phyloP scores from a whole-genome alignment of 495 filamentous ascomycete species.

The Penicillium taxi region DNA sequence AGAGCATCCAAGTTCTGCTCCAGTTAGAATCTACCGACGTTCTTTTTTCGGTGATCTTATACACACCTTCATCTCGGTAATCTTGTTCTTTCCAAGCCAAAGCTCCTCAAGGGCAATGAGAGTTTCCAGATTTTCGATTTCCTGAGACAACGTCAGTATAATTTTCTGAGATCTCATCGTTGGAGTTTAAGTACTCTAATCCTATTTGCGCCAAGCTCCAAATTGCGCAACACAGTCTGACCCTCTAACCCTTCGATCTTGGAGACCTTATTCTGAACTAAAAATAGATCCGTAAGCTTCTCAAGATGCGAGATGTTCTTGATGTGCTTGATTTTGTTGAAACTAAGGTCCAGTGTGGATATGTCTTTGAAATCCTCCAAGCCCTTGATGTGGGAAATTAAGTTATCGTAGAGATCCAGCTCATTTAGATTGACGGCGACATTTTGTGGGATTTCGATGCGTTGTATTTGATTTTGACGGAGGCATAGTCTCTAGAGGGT shows the following conservation, averaged over 20 bases:
- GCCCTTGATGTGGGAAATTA: slow-evolving; percentile 80
- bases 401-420: slow-evolving; percentile 94
- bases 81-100: slow-evolving; percentile 98
- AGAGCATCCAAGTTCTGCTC: slow-evolving; percentile 58
- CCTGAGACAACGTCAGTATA: no score
- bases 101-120: slow-evolving; percentile 72
- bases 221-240: slow-evolving; percentile 62
- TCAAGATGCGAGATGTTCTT: slow-evolving; percentile 75
- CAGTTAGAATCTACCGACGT: slow-evolving; percentile 1
- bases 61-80: slow-evolving; percentile 66
- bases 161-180: no score
- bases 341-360: slow-evolving; percentile 79
- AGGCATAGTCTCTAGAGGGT: slow-evolving; percentile 65
- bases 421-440: slow-evolving; percentile 63
- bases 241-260: slow-evolving; percentile 79
- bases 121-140: slow-evolving; percentile 79
- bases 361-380: slow-evolving; percentile 70
- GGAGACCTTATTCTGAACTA: slow-evolving; percentile 90
- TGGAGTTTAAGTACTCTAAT: slow-evolving; percentile 51
- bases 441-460: slow-evolving; percentile 57
- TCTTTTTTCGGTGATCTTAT: neutral
- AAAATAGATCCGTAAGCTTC: slow-evolving; percentile 77
- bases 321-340: slow-evolving; percentile 99
- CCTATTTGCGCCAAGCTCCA: slow-evolving; percentile 87
- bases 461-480: slow-evolving; percentile 82